Percentiles rank a stretch among this genome's conserved stretches.
Conservation (phyloP, 176 grass and related monocot species). For the Secale cereale region DNA sequence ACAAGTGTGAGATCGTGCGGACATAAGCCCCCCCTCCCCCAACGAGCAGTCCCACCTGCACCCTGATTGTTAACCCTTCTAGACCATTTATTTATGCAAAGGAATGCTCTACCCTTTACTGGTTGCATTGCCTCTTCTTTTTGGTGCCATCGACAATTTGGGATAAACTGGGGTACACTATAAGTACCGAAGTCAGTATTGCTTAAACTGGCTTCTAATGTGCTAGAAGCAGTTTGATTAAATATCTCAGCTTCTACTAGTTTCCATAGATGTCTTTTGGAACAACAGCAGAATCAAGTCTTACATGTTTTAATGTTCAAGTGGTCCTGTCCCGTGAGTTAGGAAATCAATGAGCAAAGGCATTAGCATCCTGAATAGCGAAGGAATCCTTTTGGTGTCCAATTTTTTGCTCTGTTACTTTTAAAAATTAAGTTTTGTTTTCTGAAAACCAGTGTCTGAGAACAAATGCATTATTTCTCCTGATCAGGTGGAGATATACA, state of each 20-base stretch:
- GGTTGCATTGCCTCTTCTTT: not conserved
- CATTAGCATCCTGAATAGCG: not conserved
- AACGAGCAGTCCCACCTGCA: too few species aligned
- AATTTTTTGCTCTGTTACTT: not conserved
- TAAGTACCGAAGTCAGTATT: not conserved
- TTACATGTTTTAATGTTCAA: not conserved
- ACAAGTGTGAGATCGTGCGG: too few species aligned
- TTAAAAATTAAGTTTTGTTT: not conserved
- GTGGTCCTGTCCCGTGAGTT: not conserved
- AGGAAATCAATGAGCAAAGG: not conserved
- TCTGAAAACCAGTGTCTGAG: not conserved
- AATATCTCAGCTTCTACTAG: not conserved
- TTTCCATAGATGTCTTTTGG: not conserved
- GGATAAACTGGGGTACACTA: not conserved
- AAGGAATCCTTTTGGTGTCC: not conserved
- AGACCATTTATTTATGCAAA: not conserved
- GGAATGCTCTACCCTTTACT: not conserved
- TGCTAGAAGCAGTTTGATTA: not conserved
- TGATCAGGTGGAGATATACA: constrained; percentile 89
- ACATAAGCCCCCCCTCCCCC: too few species aligned
- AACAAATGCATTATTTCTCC: not conserved
- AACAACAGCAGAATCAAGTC: not conserved
- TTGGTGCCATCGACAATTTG: not conserved
- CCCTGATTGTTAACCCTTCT: not conserved
- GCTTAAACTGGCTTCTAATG: not conserved